Percentiles rank a stretch among this genome's conserved stretches.
phyloP scores from a whole-genome alignment of 306 rosid species.

The Hippophae rhamnoides region DNA sequence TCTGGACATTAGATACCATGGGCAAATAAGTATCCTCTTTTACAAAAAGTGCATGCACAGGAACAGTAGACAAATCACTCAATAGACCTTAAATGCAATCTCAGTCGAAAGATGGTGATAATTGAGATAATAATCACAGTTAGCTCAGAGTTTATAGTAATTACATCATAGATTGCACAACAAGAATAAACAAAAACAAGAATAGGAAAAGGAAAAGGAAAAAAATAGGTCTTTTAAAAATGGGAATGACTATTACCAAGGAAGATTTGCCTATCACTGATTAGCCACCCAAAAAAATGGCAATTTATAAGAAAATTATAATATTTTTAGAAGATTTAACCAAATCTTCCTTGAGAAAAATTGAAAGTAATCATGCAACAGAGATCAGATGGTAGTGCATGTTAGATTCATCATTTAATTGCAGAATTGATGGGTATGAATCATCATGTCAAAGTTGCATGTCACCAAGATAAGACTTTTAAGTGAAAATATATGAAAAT shows the following conservation, averaged over 20 bases:
- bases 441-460: slow-evolving; percentile 47
- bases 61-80: too few species aligned
- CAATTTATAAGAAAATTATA: too few species aligned
- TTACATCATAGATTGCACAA: slow-evolving; percentile 50
- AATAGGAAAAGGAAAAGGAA: neutral
- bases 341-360: too few species aligned
- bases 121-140: slow-evolving; percentile 33
- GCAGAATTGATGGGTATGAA: slow-evolving; percentile 52
- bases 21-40: too few species aligned
- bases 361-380: slow-evolving; percentile 10
- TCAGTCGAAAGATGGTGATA: slow-evolving; percentile 78
- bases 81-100: slow-evolving; percentile 23
- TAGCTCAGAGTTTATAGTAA: slow-evolving; percentile 11
- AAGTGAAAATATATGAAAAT: too few species aligned
- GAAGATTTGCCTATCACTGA: too few species aligned
- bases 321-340: too few species aligned
- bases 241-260: too few species aligned
- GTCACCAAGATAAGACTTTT: neutral
- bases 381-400: slow-evolving; percentile 94
- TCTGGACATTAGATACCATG: too few species aligned
- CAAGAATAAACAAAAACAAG: neutral
- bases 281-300: too few species aligned
- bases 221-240: neutral
- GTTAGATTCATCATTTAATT: slow-evolving; percentile 51
- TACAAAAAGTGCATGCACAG: too few species aligned